Base-by-base conservation (phyloP, 1,139 yeast genomes). In the Waltiozyma sp. region DNA sequence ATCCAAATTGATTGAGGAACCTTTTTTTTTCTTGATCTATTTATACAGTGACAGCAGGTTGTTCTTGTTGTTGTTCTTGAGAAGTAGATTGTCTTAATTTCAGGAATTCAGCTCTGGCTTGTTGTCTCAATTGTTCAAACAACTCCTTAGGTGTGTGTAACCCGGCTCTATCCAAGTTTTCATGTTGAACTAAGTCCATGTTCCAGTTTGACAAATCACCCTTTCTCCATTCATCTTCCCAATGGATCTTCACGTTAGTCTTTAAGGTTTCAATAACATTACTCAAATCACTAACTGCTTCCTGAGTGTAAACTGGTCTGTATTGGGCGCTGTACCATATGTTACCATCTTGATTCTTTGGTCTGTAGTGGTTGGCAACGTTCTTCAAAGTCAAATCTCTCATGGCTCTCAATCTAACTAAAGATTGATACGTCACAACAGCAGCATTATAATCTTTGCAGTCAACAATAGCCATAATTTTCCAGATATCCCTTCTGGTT, bases 271-370 rank as follows among this genome's bases (percentile, higher is more conserved):
- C 85, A 46, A 80, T 65, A 43, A 86, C 80, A 54, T 80, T 79
- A 33, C 81, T 70, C 52, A 89, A 66, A 62, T 89, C 97, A 1
- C 96, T 88, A 21, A 87, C 88, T 1, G 96, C 86, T 62, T 89
- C 97, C 62, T 87, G 95, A 11, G 94, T 70, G 62, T 81, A 85
- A 0, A 93, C 80, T 26, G 97, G 97, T 58, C 96, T 75, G 66
- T 73, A 89, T 62, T 84, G 94, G 40, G 87, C 91, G 44, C 83
- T 75, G 58, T 69, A 77, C 96, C 96, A 88, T 41, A 80, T 77
- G 61, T 84, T 80, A 1, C 94, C 93, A 44, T 80, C 86, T 38
- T 72, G 75, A 58, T 84, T 77, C 59, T 83, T 77, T 57, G 76
- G 79, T 55, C 96, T 73, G 72, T 83, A 66, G 38, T 69, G 66